phyloP scores from a whole-genome alignment of 2,329 filamentous ascomycete genomes.

The Arthrobotrys megalospora region DNA sequence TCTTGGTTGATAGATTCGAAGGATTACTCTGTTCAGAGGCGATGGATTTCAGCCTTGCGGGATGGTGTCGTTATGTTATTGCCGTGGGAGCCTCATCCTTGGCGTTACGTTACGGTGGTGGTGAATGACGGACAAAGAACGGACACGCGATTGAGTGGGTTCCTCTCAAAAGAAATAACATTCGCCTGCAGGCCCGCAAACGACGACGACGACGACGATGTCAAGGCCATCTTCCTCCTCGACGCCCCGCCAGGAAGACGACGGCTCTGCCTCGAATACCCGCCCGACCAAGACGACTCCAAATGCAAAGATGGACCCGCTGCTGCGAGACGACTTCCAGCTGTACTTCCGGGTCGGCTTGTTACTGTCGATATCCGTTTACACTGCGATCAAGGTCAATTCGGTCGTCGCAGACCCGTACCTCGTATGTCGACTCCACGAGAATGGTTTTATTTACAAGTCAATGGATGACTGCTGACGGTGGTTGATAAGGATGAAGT shows the following conservation, averaged over 20 bases:
- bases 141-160: no score
- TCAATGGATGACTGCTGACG: slow-evolving; percentile 29
- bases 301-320: slow-evolving; percentile 47
- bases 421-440: slow-evolving; percentile 68
- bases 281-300: slow-evolving; percentile 1
- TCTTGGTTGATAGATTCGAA: no score
- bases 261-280: neutral
- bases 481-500: slow-evolving; percentile 78
- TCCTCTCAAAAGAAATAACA: neutral
- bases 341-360: slow-evolving; percentile 46
- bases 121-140: neutral
- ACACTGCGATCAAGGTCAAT: slow-evolving; percentile 65
- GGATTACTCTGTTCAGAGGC: neutral
- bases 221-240: neutral
- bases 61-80: neutral
- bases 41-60: slow-evolving; percentile 12
- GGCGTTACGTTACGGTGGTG: neutral
- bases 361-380: slow-evolving; percentile 47
- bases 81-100: neutral
- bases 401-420: slow-evolving; percentile 70
- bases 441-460: neutral
- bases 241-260: slow-evolving; percentile 1
- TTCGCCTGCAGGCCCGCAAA: neutral
- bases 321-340: slow-evolving; percentile 50
- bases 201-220: slow-evolving; percentile 25